Conservation (phyloP, 1,284 basidiomycete species). For the Entoloma clypeatum region DNA sequence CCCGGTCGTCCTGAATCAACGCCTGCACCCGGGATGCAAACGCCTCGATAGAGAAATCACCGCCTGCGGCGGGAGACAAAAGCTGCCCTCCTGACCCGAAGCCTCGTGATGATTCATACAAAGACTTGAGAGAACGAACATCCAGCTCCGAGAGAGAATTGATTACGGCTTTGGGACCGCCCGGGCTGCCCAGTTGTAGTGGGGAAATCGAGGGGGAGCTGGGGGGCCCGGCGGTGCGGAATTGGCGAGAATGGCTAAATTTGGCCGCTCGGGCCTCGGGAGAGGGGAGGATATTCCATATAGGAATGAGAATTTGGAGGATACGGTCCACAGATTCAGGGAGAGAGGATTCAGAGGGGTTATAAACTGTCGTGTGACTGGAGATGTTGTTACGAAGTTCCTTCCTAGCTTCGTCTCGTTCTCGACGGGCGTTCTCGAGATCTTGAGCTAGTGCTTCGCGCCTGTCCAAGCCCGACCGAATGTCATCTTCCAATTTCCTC, state of each 20-base stretch:
- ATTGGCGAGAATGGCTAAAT: constrained; percentile 46
- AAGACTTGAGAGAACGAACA: constrained; percentile 69
- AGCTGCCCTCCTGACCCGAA: constrained; percentile 29
- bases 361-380: constrained; percentile 1
- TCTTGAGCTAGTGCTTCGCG: constrained; percentile 48
- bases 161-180: constrained; percentile 28
- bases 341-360: not conserved
- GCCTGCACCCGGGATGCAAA: constrained; percentile 76
- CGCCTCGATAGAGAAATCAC: constrained; percentile 62
- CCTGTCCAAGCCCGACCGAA: constrained; percentile 42
- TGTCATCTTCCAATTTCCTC: constrained; percentile 48
- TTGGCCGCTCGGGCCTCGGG: constrained; percentile 71
- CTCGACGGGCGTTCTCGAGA: constrained; percentile 51
- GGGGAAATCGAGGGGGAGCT: constrained; percentile 41
- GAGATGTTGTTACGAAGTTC: constrained; percentile 31
- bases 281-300: constrained; percentile 82
- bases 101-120: constrained; percentile 54
- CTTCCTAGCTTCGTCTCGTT: constrained; percentile 50
- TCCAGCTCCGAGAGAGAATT: constrained; percentile 75
- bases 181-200: constrained; percentile 33
- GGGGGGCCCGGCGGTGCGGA: no score
- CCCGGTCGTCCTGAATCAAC: constrained; percentile 75
- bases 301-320: constrained; percentile 57
- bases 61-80: constrained; percentile 32
- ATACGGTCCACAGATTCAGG: constrained; percentile 33